A percentile compares a stretch with the other conserved stretches of the same genome.
phyloP scores from a whole-genome alignment of 352 stramenopile species.

The Thalassiosira livingstoniorum region DNA sequence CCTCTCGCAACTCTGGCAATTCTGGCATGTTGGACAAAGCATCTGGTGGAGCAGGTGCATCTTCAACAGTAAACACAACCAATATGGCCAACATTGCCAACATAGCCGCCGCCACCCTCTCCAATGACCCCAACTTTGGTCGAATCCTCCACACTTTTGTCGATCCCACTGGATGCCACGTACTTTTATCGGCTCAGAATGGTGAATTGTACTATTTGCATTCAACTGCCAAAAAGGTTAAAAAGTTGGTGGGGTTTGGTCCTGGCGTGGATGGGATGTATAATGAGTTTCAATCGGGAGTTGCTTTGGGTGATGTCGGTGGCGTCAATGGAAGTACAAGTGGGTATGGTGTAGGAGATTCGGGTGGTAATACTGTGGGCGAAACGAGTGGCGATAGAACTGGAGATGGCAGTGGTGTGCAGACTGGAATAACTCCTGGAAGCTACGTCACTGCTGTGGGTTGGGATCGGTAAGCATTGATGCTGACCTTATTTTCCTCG shows the following conservation, averaged over 20 bases:
- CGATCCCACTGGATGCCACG: constrained; percentile 82
- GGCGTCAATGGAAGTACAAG: constrained; percentile 1
- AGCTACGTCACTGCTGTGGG: constrained; percentile 81
- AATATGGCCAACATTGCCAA: no score
- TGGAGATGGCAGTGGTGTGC: constrained; percentile 33
- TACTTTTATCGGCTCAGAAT: constrained; percentile 74
- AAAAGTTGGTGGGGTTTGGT: constrained; percentile 80
- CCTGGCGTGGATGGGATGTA: constrained; percentile 64
- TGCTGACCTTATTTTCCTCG: no score
- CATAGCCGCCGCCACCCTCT: no score
- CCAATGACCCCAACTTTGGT: constrained; percentile 57
- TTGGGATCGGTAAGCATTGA: constrained; percentile 78
- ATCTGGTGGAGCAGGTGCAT: no score
- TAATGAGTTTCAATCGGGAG: constrained; percentile 38
- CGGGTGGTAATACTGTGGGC: no score
- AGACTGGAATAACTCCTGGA: constrained; percentile 74
- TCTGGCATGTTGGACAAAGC: no score
- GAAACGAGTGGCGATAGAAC: no score
- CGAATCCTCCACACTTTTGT: constrained; percentile 77
- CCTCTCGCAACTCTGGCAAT: no score
- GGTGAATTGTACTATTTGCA: constrained; percentile 84
- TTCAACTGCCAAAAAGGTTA: constrained; percentile 59
- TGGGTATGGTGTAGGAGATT: no score
- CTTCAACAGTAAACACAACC: no score
- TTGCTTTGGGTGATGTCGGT: constrained; percentile 35